phyloP scores from a whole-genome alignment of 305 asterid genomes.

The Striga hermonthica region DNA sequence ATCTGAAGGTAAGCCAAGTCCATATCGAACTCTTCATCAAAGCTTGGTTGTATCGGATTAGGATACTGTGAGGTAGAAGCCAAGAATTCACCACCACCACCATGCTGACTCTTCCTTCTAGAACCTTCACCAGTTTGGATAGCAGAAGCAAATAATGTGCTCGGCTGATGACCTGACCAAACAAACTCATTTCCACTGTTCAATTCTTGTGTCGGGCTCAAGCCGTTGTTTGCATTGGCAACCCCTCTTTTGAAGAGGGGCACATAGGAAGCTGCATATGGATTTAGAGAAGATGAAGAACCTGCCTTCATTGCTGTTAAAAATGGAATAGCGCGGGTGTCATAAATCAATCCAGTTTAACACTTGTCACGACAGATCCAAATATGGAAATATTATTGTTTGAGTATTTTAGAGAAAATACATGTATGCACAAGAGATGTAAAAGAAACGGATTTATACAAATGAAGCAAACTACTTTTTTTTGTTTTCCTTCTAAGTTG shows the following conservation, averaged over 20 bases:
- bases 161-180: conserved; percentile 39
- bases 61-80: conserved; percentile 53
- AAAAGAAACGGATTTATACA: background rate
- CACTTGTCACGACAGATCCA: background rate
- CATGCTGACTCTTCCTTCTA: conserved; percentile 32
- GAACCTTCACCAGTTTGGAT: conserved; percentile 33
- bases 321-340: conserved; percentile 28
- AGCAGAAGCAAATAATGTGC: conserved; percentile 34
- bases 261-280: conserved; percentile 70
- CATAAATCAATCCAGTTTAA: conserved; percentile 20
- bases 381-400: background rate
- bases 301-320: conserved; percentile 63
- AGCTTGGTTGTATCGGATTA: conserved; percentile 29
- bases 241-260: conserved; percentile 64
- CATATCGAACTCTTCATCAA: conserved; percentile 56
- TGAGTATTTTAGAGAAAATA: background rate
- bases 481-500: no score
- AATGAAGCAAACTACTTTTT: background rate
- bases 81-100: conserved; percentile 37
- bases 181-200: conserved; percentile 39
- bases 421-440: background rate
- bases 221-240: conserved; percentile 38
- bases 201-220: conserved; percentile 34
- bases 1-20: conserved; percentile 71
- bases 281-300: conserved; percentile 62